Evolutionary conservation across 345 rosid genomes (phyloP).

Genomic region (sweet orange (Citrus sinensis)): DNA sequence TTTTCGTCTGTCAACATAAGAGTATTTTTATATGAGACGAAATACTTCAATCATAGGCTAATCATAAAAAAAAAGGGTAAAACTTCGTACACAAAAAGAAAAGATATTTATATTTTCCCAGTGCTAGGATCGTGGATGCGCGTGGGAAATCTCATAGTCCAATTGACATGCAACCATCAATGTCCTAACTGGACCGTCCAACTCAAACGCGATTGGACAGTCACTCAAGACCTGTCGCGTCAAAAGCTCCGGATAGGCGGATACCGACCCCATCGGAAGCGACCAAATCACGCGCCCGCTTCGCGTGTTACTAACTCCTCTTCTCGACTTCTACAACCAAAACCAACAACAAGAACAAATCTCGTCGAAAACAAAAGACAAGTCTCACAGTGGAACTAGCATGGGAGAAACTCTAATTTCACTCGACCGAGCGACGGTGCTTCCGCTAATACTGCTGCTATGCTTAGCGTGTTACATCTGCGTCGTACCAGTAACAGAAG

Average conservation of each 20-base stretch:
- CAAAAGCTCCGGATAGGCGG: background rate
- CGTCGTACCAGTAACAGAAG: slow-evolving; percentile 43
- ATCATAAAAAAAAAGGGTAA: too few relatives aligned
- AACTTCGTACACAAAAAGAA: too few relatives aligned
- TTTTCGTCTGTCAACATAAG: too few relatives aligned
- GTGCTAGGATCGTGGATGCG: background rate
- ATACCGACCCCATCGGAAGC: background rate
- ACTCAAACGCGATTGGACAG: slow-evolving; percentile 14
- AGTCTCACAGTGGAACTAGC: background rate
- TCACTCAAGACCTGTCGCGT: background rate
- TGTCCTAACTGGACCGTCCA: background rate
- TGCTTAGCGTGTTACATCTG: slow-evolving; percentile 17
- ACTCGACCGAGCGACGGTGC: slow-evolving; percentile 4
- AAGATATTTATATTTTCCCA: too few relatives aligned
- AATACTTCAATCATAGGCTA: too few relatives aligned
- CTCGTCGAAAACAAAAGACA: background rate
- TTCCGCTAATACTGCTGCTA: slow-evolving; percentile 19
- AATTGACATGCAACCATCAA: background rate
- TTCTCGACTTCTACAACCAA: background rate
- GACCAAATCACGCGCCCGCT: background rate
- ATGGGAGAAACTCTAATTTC: background rate
- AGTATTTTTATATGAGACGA: too few relatives aligned
- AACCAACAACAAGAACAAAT: background rate
- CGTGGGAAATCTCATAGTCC: background rate
- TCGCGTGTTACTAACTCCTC: background rate